Base-by-base conservation (phyloP, 2,329 filamentous ascomycete genomes). In the Colletotrichum kahawae region DNA sequence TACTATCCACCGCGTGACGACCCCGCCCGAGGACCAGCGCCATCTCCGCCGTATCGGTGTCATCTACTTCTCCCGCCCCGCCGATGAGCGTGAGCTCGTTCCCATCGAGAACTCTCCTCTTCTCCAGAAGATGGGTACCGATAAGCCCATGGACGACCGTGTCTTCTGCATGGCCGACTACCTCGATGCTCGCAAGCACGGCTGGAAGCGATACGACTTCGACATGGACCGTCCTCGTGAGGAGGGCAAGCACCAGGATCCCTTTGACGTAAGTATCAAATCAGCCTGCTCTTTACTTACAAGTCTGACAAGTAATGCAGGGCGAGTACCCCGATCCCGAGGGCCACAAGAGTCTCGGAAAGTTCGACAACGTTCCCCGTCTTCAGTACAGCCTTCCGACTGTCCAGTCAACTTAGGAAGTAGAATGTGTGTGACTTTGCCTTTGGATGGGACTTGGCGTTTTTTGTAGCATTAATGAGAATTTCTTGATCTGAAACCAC, bases 41-140 rank as follows among this genome's bases (percentile, higher is more conserved):
- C 79, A 83, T 59, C 80, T 81, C 13, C 79, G 82, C 54, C 81
- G 85, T 6, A 76, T 85, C 38, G 84, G 84, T 5, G 77, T 86
- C 48, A 83, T 85, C 57, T 86, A 86, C 74, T 86, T 86, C 70
- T 82, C 84, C 3, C 78, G 85, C 13, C 84, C 84, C 0, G 80
- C 81, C 0, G 82, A 85, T 64, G 80, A 85, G 3, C 79, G 83
- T 1, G 78, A 82, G 70, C 80, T 86, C 14, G 82, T 82, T 57
- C 82, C 84, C 12, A 82, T 84, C 21, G 79, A 81, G 10, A 81
- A 80, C 67, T 80, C 79, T 5, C 84, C 84, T 4, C 70, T 85
- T 27, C 76, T 86, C 12, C 78, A 82, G 74, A 77, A 76, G 54
- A 75, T 81, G 74, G 79, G 79, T 1, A 77, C 78, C 13, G 75